Base-by-base conservation (phyloP, 805 yeast genomes). In the Wickerhamiella australiensis region DNA sequence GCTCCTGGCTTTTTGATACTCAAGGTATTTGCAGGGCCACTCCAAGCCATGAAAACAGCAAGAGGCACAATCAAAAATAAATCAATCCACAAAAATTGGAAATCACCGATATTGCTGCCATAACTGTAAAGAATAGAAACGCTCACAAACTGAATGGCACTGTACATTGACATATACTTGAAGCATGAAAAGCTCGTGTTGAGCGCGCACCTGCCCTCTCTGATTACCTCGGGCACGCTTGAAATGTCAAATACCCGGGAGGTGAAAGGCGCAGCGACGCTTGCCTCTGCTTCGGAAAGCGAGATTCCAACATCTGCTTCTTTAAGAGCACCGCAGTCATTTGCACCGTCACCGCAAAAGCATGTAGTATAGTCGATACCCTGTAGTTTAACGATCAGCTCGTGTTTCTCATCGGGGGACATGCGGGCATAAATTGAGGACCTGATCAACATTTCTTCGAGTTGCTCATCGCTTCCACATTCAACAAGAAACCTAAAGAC, bases 381-480 rank as follows among this genome's bases (percentile, higher is more conserved):
- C 63, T 87, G 95, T 12, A 92, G 68, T 61, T 82, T 85, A 59
- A 84, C 88, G 31, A 92, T 96, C 44, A 92, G 70, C 65, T 92
- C 98, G 64, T 92, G 96, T 61, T 92, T 92, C 64, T 92, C 99
- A 65, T 94, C 98, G 0, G 99, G 99, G 0, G 97, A 88, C 99
- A 92, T 92, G 55, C 99, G 73, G 0, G 99, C 97, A 68, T 80
- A 92, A 3, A 92, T 76, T 42, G 79, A 76, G 51, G 87, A 79
- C 53, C 76, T 78, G 69, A 86, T 69, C 49, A 92, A 70, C 62
- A 92, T 73, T 74, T 75, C 61, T 43, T 75, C 70, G 33, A 77
- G 61, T 36, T 61, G 61, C 7, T 59, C 65, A 47, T 73, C 77
- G 2, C 78, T 54, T 2, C 69, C 70, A 29, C 54, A 53, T 50